These are phyloP conservation scores for Solanum habrochaites DNA, from an alignment of 257 asterid genomes.

Conservation along the genomic window DNA sequence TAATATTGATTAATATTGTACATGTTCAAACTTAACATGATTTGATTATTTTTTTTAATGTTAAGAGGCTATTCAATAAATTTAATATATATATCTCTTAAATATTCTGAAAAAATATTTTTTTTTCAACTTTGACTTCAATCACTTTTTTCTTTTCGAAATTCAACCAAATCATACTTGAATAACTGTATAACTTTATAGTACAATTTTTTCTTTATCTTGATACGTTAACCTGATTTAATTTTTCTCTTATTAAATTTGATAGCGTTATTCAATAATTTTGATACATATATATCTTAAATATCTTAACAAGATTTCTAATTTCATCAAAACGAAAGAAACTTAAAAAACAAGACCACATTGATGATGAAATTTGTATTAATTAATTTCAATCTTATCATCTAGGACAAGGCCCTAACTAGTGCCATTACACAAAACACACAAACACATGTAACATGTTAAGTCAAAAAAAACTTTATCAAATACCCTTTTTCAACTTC, in stretches of 20 bases:
- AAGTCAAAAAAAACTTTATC: background rate
- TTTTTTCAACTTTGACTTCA: background rate
- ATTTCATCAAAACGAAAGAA: no score
- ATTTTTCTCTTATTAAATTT: no score
- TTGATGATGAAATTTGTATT: background rate
- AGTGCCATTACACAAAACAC: background rate
- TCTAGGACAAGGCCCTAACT: background rate
- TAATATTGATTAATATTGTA: background rate
- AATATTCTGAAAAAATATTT: background rate
- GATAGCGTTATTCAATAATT: no score
- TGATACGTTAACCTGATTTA: conserved; percentile 9
- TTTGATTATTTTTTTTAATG: background rate
- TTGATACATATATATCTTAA: no score
- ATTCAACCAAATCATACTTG: background rate
- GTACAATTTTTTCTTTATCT: conserved; percentile 11
- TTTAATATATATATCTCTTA: background rate
- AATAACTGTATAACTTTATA: background rate
- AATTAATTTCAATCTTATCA: background rate
- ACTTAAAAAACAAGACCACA: no score
- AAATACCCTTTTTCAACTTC: background rate
- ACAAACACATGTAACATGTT: background rate
- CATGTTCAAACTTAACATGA: background rate
- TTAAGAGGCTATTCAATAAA: background rate
- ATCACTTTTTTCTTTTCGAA: background rate
- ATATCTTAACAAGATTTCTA: background rate